Base-by-base conservation (phyloP, 805 yeast species). In the Peterozyma toletana region DNA sequence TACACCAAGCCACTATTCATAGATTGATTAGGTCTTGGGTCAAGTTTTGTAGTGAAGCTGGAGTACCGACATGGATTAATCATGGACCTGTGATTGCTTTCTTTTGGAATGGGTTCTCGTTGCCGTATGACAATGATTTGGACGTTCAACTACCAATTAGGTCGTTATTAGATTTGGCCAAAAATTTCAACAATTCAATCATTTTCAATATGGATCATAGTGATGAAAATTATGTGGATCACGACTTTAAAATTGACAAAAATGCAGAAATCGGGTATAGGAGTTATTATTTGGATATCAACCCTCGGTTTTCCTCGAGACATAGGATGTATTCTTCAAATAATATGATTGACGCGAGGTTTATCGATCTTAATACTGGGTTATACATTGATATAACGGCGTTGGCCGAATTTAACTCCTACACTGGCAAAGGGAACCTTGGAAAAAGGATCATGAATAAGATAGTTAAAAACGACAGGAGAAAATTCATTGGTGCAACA, bases 71-170 rank as follows among this genome's bases (percentile, higher is more conserved):
- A 0, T 81, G 86, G 84, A 66, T 80, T 33, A 76, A 81, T 5
- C 83, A 79, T 57, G 86, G 86, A 2, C 64, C 83, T 9, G 62
- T 80, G 46, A 65, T 80, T 27, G 80, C 83, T 7, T 80, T 80
- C 75, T 71, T 73, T 50, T 78, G 77, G 71, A 77, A 75, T 54
- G 83, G 82, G 1, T 56, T 75, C 46, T 61, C 67, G 5, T 63
- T 80, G 49, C 80, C 81, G 7, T 80, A 83, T 82, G 86, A 79
- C 56, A 64, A 66, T 38, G 84, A 79, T 52, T 59, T 76, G 31
- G 85, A 80, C 60, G 81, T 77, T n/a, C 83, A 78, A 52, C 61
- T 79, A 54, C 73, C 83, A 1, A 70, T 73, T 46, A 53, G 49
- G 2, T 71, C 73, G 33, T 53, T 77, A 40, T 59, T 63, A 40